Evolutionary conservation across 2,329 filamentous ascomycete species (phyloP).

Genomic region (Fusarium sp.): DNA sequence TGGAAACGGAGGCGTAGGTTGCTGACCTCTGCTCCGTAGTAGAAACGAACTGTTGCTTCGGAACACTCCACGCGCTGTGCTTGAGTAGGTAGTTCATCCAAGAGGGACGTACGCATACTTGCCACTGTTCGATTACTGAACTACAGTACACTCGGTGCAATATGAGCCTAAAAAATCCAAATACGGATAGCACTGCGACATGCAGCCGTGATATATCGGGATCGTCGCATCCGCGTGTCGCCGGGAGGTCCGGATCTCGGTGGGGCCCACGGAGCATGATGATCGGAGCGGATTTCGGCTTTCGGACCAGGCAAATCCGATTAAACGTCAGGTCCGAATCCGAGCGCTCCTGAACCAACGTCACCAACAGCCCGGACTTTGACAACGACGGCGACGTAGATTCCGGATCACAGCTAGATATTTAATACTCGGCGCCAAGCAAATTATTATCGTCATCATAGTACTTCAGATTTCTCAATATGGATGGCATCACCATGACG

Average conservation of each 20-base stretch:
- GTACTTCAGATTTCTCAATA: neutral
- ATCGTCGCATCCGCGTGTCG: neutral
- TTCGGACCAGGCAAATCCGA: neutral
- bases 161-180: neutral
- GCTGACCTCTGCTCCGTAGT: too few relatives aligned
- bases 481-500: slow-evolving; percentile 4
- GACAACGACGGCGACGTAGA: neutral
- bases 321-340: neutral
- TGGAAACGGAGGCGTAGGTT: neutral
- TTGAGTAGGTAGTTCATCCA: neutral
- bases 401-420: neutral
- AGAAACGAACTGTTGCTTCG: neutral
- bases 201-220: neutral
- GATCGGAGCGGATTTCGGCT: neutral
- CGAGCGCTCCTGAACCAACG: neutral
- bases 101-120: neutral
- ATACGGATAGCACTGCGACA: neutral
- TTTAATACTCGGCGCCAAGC: neutral
- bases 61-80: neutral
- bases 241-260: neutral
- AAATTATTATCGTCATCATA: neutral
- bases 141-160: neutral
- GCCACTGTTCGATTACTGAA: neutral
- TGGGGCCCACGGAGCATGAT: neutral
- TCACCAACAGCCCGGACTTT: neutral